phyloP scores from a whole-genome alignment of 2,329 filamentous ascomycete species.

The Fusarium pseudoanthophilum region DNA sequence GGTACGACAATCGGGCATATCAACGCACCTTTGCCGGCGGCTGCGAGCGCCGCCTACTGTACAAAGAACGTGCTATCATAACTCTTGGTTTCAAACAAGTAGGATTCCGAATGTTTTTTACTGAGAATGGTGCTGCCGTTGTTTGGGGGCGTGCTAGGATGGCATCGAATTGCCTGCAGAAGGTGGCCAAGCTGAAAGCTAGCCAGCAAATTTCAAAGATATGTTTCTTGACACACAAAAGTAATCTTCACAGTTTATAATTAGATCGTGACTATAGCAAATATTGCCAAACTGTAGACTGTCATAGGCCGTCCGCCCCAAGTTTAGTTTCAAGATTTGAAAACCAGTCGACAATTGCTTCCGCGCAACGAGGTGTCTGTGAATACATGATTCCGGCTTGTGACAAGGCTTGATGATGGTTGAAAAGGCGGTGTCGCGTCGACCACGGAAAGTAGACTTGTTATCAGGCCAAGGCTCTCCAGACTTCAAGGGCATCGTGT shows the following conservation, averaged over 20 bases:
- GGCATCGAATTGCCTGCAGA: background rate
- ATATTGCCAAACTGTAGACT: background rate
- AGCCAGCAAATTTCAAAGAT: background rate
- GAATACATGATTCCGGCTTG: constrained; percentile 22
- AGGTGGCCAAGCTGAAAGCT: background rate
- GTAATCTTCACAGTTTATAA: constrained; percentile 11
- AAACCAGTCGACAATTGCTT: background rate
- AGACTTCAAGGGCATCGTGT: constrained; percentile 6
- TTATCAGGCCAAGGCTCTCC: constrained; percentile 24
- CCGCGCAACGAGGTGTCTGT: background rate
- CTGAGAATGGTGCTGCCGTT: background rate
- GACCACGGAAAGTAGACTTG: constrained; percentile 1
- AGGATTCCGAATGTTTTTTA: background rate
- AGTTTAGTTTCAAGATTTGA: constrained; percentile 5
- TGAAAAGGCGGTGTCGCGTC: constrained; percentile 28
- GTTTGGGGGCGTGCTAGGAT: background rate
- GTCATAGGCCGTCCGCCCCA: background rate
- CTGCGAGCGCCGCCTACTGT: background rate
- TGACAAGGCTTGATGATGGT: constrained; percentile 13
- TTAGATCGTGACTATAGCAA: constrained; percentile 17
- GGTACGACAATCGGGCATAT: background rate
- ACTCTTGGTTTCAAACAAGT: background rate
- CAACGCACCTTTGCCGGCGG: background rate
- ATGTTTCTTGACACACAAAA: background rate
- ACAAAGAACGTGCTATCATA: background rate